phyloP scores from a whole-genome alignment of 2,329 filamentous ascomycete genomes.

The Ophiostoma sp. region DNA sequence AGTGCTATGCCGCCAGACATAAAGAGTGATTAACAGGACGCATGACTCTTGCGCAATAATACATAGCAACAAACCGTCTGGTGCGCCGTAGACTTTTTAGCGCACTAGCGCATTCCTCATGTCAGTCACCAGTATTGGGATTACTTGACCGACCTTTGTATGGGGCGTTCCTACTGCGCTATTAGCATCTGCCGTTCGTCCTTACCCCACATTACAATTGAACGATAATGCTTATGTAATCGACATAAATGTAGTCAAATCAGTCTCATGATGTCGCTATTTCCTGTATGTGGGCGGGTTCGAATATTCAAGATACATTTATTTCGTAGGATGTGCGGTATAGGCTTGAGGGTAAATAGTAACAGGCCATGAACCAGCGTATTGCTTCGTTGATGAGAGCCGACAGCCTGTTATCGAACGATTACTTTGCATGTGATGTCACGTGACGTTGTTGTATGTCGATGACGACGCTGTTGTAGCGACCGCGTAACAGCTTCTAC shows the following conservation, averaged over 20 bases:
- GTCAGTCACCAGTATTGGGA: not conserved
- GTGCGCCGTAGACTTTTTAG: slow-evolving; percentile 9
- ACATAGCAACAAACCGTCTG: not conserved
- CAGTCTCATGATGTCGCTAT: not conserved
- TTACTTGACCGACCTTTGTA: not conserved
- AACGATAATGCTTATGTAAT: not conserved
- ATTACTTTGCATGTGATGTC: slow-evolving; percentile 8
- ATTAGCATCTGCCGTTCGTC: not conserved
- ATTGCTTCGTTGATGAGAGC: not conserved
- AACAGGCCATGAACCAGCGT: not conserved
- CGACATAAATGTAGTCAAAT: not conserved
- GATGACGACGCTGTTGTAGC: not conserved
- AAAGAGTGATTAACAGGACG: not conserved
- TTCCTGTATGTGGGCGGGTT: not conserved
- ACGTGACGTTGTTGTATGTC: not conserved
- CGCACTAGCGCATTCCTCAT: slow-evolving; percentile 4
- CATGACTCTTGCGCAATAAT: not conserved
- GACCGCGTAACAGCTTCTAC: no score
- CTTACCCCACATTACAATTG: slow-evolving; percentile 2
- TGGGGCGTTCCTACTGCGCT: not conserved
- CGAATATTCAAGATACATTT: no score
- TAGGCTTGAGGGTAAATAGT: no score
- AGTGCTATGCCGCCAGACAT: not conserved
- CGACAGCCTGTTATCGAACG: not conserved
- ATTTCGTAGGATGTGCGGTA: no score